Base-by-base conservation (phyloP, 2,329 filamentous ascomycete species). In the Microsporum audouinii region DNA sequence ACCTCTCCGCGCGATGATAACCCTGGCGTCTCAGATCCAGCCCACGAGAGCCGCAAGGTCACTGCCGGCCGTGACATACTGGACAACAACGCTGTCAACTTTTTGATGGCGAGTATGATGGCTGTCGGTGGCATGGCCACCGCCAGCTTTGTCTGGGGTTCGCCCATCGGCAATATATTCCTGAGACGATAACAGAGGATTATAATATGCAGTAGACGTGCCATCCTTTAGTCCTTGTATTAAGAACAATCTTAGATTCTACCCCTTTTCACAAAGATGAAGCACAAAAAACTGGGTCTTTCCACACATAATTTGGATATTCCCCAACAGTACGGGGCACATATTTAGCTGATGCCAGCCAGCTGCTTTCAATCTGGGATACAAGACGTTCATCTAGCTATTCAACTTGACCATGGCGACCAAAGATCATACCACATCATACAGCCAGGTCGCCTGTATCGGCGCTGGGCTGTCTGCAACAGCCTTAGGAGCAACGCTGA, bases 31-130 rank as follows among this genome's bases (percentile, higher is more conserved):
- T 41, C 63, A 38, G 66, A 70, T 6, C 58, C 62, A 3, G 63
- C 79, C 61, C 79, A 79, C 67, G 82, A 86, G 63, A 86, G 85
- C 58, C 78, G 87, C 17, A 76, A 84, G 3, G 74, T 86, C 5
- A 84, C 88, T 74, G 87, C 79, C 66, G 90, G 84, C 71, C 58
- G 79, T 76, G 82, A 96, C 71, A 72, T 95, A 63, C 78, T 99
- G 61, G 91, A 95, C 73, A 99, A 99, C 73, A 99, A 99, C 73
- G 88, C 89, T 60, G 91, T 99, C 68, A 99, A 99, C 73, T 84
- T 96, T 62, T 73, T 92, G 61, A 97, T 96, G 92, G 91, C 92
- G 0, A 80, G 84, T 12, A 79, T 80, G 3, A 91, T 95, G 83
- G 96, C 89, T 71, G 65, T 91, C 17, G 83, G 86, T 3, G 88